A percentile compares a stretch with the other conserved stretches of the same genome.
phyloP scores from a whole-genome alignment of 805 yeast genomes.

The Candida wancherniae region DNA sequence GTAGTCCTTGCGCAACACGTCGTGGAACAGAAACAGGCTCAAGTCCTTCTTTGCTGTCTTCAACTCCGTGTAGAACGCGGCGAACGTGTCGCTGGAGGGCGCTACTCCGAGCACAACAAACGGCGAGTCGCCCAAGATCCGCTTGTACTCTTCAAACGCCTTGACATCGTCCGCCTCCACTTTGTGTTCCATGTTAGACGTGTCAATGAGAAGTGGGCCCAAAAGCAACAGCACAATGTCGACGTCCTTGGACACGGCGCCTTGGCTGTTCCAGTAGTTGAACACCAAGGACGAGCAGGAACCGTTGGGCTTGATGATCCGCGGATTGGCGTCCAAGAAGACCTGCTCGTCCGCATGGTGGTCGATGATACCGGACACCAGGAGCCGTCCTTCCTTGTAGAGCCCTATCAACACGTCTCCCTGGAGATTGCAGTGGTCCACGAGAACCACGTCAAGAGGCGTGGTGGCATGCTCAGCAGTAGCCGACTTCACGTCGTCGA shows the following conservation, averaged over 20 bases:
- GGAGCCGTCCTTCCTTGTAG: constrained; percentile 20
- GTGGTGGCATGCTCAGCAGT: constrained; percentile 10
- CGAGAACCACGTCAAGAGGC: constrained; percentile 50
- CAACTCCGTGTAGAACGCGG: constrained; percentile 20
- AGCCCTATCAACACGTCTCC: constrained; percentile 37
- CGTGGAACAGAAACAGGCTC: constrained; percentile 51
- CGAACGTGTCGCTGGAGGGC: constrained; percentile 13
- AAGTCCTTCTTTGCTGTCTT: constrained; percentile 61
- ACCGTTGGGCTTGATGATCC: constrained; percentile 60
- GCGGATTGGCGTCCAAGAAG: constrained; percentile 50
- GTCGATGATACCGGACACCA: constrained; percentile 65
- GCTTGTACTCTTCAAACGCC: constrained; percentile 38
- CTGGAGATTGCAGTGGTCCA: constrained; percentile 76
- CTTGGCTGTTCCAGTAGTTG: constrained; percentile 47
- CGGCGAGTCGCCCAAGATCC: constrained; percentile 11
- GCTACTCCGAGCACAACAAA: neutral
- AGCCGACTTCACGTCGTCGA: constrained; percentile 55
- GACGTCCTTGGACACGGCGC: constrained; percentile 11
- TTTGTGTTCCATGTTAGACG: constrained; percentile 59
- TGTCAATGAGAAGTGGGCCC: constrained; percentile 75
- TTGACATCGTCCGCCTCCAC: constrained; percentile 56
- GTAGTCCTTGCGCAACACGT: constrained; percentile 77
- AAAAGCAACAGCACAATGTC: constrained; percentile 46
- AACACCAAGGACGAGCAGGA: constrained; percentile 78
- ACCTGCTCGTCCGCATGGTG: constrained; percentile 76